Percentiles rank a stretch among this genome's conserved stretches.
Evolutionary conservation across 345 rosid species (phyloP).

Genomic region (Camelina sativa): DNA sequence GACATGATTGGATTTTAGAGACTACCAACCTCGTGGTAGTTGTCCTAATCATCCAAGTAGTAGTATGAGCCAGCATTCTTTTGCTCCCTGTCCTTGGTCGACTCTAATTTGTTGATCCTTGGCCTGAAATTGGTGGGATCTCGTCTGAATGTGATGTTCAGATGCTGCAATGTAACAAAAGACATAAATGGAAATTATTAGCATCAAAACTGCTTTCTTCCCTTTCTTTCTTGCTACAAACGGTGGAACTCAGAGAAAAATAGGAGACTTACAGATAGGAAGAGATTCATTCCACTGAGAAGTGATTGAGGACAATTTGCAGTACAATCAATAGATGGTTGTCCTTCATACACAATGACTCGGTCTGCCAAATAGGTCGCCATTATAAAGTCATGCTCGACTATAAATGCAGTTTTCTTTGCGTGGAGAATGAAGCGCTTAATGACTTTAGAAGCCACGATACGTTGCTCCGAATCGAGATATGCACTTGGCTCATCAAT

Average conservation of each 20-base stretch:
- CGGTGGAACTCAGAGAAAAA: background rate
- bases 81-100: slow-evolving; percentile 97
- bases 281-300: slow-evolving; percentile 97
- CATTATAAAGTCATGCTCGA: slow-evolving; percentile 99
- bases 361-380: slow-evolving; percentile 93
- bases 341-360: slow-evolving; percentile 94
- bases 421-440: slow-evolving; percentile 98
- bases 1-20: background rate
- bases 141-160: slow-evolving; percentile 91
- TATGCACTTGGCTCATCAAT: slow-evolving; percentile 99
- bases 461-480: slow-evolving; percentile 99
- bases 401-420: slow-evolving; percentile 98
- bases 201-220: background rate
- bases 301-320: slow-evolving; percentile 96
- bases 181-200: slow-evolving; percentile 7
- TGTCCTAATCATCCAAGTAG: slow-evolving; percentile 75
- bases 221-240: background rate
- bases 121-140: slow-evolving; percentile 96
- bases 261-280: slow-evolving; percentile 76
- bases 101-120: slow-evolving; percentile 90
- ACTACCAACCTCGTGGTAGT: slow-evolving; percentile 29
- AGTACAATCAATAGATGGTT: slow-evolving; percentile 82
- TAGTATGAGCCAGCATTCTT: slow-evolving; percentile 94
- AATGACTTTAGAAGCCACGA: slow-evolving; percentile 96
- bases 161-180: slow-evolving; percentile 57